Percentiles rank a stretch among this genome's conserved stretches.
Conservation (phyloP, 1,284 basidiomycete genomes). For the Leccinum fuscescens region DNA sequence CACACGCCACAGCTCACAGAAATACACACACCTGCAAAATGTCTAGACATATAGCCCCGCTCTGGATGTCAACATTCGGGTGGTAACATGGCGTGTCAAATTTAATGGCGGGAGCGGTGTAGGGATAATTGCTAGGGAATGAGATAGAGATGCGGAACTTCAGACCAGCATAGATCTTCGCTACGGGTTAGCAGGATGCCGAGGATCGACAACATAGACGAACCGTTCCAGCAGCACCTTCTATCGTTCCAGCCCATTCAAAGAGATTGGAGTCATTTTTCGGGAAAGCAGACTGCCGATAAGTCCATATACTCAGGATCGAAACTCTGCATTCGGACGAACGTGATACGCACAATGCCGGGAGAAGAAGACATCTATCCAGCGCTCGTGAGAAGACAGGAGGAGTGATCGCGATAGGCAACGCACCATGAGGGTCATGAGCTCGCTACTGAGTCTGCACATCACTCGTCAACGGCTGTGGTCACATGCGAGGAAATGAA, state of each 20-base stretch:
- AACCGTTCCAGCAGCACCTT: slow-evolving; percentile 72
- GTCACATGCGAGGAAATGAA: slow-evolving; percentile 5
- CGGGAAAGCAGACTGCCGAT: slow-evolving; percentile 73
- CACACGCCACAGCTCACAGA: neutral
- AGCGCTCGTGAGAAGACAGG: slow-evolving; percentile 9
- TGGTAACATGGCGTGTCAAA: slow-evolving; percentile 85
- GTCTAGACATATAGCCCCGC: slow-evolving; percentile 82
- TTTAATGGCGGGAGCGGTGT: slow-evolving; percentile 75
- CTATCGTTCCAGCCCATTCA: slow-evolving; percentile 83
- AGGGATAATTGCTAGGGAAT: slow-evolving; percentile 84
- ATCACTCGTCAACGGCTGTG: slow-evolving; percentile 10
- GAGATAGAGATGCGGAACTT: slow-evolving; percentile 77
- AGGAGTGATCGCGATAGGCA: slow-evolving; percentile 17
- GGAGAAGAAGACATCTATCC: slow-evolving; percentile 79
- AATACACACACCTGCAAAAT: slow-evolving; percentile 62
- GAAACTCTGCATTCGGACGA: neutral
- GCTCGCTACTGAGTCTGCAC: slow-evolving; percentile 68
- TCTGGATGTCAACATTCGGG: slow-evolving; percentile 78
- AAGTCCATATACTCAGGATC: slow-evolving; percentile 6
- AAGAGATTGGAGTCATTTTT: slow-evolving; percentile 79
- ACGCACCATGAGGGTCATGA: slow-evolving; percentile 82
- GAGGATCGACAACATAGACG: neutral
- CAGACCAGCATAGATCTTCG: slow-evolving; percentile 72
- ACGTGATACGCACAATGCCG: slow-evolving; percentile 60
- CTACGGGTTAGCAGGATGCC: slow-evolving; percentile 1